A percentile compares a stretch with the other conserved stretches of the same genome.
Conservation (phyloP, 148 eudicot genomes). For the Rhododendron ovatum region DNA sequence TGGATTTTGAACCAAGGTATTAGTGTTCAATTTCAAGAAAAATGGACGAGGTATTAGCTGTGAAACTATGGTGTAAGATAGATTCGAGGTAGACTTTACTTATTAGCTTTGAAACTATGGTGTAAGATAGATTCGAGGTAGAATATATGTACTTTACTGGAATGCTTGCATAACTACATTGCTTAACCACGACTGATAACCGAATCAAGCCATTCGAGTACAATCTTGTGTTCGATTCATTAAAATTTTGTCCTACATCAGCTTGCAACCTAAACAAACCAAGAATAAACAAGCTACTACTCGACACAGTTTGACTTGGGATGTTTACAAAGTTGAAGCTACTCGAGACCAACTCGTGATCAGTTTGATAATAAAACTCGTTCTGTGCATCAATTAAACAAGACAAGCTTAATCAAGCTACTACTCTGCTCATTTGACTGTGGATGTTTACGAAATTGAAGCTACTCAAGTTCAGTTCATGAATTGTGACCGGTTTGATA, state of each 20-base stretch:
- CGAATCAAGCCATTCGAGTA: not conserved
- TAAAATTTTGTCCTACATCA: too few species aligned
- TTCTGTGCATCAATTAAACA: not conserved
- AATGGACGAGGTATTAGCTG: not conserved
- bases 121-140: not conserved
- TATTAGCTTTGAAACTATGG: too few species aligned
- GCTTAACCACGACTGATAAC: not conserved
- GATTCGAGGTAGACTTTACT: too few species aligned
- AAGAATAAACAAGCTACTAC: not conserved
- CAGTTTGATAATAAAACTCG: not conserved
- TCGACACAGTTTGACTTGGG: not conserved
- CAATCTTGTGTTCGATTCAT: not conserved
- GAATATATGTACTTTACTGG: not conserved
- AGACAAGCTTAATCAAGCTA: not conserved
- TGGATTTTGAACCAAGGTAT: not conserved
- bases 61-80: too few species aligned
- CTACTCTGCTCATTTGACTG: not conserved
- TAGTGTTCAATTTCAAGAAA: not conserved
- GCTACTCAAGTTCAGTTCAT: not conserved
- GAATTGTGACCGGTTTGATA: not conserved
- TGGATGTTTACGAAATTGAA: not conserved
- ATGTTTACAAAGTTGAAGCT: not conserved
- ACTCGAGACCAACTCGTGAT: too few species aligned
- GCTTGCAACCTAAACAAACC: not conserved
- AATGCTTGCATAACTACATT: not conserved